Evolutionary conservation across 2,329 filamentous ascomycete genomes (phyloP).

Genomic region (Fusarium guadeloupense): DNA sequence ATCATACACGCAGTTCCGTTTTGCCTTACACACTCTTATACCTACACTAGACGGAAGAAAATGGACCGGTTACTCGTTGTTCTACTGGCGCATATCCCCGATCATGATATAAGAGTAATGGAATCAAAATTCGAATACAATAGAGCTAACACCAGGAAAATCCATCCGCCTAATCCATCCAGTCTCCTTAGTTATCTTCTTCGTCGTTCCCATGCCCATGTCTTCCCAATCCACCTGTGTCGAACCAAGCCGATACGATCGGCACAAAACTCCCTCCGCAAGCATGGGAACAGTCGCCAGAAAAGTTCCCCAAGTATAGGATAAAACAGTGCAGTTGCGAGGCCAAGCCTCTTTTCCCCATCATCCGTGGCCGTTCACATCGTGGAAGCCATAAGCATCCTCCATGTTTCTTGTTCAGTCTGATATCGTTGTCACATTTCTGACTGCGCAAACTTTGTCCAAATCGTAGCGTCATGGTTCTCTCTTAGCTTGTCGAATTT

Average conservation of each 20-base stretch:
- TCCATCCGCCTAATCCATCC: constrained; percentile 29
- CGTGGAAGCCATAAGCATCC: not conserved
- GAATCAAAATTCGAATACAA: constrained; percentile 32
- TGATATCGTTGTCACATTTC: constrained; percentile 11
- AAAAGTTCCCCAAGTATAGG: constrained; percentile 28
- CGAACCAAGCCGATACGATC: constrained; percentile 25
- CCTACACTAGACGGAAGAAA: too few relatives aligned
- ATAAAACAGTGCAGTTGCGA: constrained; percentile 22
- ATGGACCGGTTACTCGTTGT: too few relatives aligned
- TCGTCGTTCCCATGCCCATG: constrained; percentile 21
- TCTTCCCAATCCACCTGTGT: constrained; percentile 21
- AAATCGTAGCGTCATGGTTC: constrained; percentile 33
- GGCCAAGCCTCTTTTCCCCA: constrained; percentile 11
- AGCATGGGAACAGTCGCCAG: constrained; percentile 23
- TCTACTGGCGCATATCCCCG: too few relatives aligned
- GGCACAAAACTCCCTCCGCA: constrained; percentile 27
- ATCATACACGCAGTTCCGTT: too few relatives aligned
- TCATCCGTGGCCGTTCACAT: constrained; percentile 1
- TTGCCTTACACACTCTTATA: too few relatives aligned
- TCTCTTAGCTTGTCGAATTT: constrained; percentile 24
- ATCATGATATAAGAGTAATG: too few relatives aligned
- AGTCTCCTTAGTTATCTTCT: constrained; percentile 18
- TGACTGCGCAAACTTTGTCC: constrained; percentile 30
- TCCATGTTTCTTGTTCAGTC: constrained; percentile 15
- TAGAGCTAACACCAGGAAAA: constrained; percentile 38